Evolutionary conservation across 371 early-diverging fungal species (phyloP).

Genomic region (Lichtheimia hyalospora): DNA sequence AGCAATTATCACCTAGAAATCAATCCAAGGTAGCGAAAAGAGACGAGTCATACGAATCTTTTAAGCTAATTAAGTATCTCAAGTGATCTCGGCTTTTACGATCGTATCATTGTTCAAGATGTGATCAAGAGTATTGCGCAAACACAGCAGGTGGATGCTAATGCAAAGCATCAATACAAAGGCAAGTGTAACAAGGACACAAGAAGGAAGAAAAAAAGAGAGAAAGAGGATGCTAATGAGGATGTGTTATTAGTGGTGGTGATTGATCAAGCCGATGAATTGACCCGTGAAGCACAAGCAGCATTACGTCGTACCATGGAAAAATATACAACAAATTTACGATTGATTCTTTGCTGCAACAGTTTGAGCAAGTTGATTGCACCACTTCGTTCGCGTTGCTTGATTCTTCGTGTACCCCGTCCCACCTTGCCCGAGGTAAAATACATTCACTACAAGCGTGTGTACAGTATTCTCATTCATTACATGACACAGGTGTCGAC

Average conservation of each 20-base stretch:
- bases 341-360: conserved; percentile 93
- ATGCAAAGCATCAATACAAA: conserved; percentile 84
- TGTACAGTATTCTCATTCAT: too few species aligned
- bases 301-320: conserved; percentile 99
- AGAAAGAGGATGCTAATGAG: too few species aligned
- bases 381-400: conserved; percentile 95
- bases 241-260: conserved; percentile 76
- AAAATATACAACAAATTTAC: conserved; percentile 92
- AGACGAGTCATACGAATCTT: background rate
- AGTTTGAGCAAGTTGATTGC: conserved; percentile 91
- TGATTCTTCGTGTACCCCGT: conserved; percentile 88
- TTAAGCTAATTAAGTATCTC: too few species aligned
- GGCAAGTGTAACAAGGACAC: conserved; percentile 36
- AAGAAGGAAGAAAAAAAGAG: too few species aligned
- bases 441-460: background rate
- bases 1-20: conserved; percentile 94
- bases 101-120: conserved; percentile 96
- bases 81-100: conserved; percentile 94
- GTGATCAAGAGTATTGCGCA: conserved; percentile 98
- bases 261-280: conserved; percentile 94
- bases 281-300: conserved; percentile 96
- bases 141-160: conserved; percentile 92
- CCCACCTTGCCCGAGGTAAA: conserved; percentile 73
- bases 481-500: conserved; percentile 46
- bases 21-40: conserved; percentile 75